Conservation (phyloP, 495 filamentous ascomycete species). For the Ramalina intermedia region DNA sequence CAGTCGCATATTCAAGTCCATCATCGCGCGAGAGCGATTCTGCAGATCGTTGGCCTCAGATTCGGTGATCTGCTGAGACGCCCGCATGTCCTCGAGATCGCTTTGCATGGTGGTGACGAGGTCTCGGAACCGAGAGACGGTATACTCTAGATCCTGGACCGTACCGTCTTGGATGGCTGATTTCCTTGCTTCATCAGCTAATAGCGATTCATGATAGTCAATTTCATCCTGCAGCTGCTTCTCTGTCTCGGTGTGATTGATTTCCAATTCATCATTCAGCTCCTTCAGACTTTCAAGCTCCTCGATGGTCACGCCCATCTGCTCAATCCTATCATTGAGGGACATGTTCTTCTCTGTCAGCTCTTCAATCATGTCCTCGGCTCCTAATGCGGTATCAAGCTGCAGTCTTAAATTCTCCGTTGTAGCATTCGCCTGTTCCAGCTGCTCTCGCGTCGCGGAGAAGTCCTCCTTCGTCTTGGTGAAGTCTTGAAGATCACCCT, state of each 20-base stretch:
- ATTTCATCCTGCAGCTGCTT: constrained; percentile 91
- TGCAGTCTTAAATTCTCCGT: constrained; percentile 83
- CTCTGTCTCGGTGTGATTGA: constrained; percentile 81
- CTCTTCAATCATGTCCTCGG: constrained; percentile 88
- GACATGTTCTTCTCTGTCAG: constrained; percentile 72
- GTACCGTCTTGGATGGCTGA: constrained; percentile 49
- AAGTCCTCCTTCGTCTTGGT: constrained; percentile 56
- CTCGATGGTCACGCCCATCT: constrained; percentile 64
- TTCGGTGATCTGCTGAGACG: constrained; percentile 82
- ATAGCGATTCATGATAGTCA: constrained; percentile 62
- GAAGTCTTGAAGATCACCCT: constrained; percentile 64
- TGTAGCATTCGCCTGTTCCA: constrained; percentile 56
- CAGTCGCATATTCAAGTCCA: constrained; percentile 89
- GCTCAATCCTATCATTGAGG: constrained; percentile 68
- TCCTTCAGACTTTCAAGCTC: constrained; percentile 81
- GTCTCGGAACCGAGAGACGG: constrained; percentile 72
- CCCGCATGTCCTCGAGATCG: constrained; percentile 81
- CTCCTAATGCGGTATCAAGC: constrained; percentile 71
- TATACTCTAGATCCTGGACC: constrained; percentile 81
- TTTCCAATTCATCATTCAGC: constrained; percentile 83
- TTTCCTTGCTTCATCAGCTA: constrained; percentile 60
- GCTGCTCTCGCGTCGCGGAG: constrained; percentile 50
- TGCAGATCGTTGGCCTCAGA: constrained; percentile 78
- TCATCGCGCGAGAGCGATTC: constrained; percentile 76
- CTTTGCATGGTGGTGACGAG: constrained; percentile 73